Evolutionary conservation across 768 basidiomycete species (phyloP).

Genomic region (Crassisporium funariophilum): DNA sequence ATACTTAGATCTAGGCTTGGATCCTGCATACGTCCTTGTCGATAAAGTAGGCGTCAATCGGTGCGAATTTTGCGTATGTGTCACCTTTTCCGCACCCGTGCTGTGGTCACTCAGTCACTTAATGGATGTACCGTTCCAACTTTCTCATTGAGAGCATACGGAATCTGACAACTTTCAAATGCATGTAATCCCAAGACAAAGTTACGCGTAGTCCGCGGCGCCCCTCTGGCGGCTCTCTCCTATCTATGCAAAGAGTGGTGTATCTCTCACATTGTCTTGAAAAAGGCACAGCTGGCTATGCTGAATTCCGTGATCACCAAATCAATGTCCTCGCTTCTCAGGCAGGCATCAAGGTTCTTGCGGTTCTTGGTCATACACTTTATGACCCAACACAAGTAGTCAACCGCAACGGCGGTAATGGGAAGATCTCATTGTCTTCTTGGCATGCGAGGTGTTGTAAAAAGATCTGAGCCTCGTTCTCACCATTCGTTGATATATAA

Average conservation of each 20-base stretch:
- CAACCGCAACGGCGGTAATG: conserved; percentile 15
- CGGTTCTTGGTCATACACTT: conserved; percentile 12
- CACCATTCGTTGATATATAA: neutral
- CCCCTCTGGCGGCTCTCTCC: conserved; percentile 2
- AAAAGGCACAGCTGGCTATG: neutral
- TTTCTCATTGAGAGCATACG: conserved; percentile 11
- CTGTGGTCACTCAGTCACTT: conserved; percentile 4
- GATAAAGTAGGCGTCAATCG: conserved; percentile 13
- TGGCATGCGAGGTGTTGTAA: conserved; percentile 11
- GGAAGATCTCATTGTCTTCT: conserved; percentile 14
- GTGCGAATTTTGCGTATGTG: neutral
- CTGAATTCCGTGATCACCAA: conserved; percentile 8
- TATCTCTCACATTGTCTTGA: neutral
- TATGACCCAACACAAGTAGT: conserved; percentile 11
- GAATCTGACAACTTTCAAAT: conserved; percentile 11
- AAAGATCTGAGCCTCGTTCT: neutral
- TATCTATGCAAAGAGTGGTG: neutral
- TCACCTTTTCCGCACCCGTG: neutral
- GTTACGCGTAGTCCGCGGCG: conserved; percentile 26
- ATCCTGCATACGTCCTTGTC: no score
- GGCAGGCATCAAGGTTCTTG: conserved; percentile 16
- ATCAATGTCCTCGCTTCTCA: conserved; percentile 17
- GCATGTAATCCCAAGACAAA: conserved; percentile 13
- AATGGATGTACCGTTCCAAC: conserved; percentile 9
- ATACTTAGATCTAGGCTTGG: no score